Conservation (phyloP, 108 stramenopile genomes). For the Nitzschia inconspicua region DNA sequence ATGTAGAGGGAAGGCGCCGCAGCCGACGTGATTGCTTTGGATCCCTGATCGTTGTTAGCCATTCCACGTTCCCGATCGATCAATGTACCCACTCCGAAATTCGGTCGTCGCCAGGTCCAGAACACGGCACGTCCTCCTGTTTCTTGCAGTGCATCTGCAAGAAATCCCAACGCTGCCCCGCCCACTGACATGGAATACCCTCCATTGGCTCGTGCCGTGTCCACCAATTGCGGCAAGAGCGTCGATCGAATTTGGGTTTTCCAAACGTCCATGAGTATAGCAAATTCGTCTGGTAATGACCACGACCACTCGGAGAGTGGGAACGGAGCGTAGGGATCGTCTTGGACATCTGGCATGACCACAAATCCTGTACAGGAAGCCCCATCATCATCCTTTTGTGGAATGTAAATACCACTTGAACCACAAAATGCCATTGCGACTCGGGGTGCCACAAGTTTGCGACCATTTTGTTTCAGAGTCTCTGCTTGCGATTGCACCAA, state of each 20-base stretch:
- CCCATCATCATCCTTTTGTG: slow-evolving; percentile 10
- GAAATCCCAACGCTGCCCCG: slow-evolving; percentile 75
- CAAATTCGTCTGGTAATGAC: slow-evolving; percentile 28
- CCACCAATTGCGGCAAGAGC: slow-evolving; percentile 9
- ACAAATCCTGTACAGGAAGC: slow-evolving; percentile 36
- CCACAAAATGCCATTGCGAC: slow-evolving; percentile 39
- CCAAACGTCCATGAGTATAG: slow-evolving; percentile 3
- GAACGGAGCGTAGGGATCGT: slow-evolving; percentile 71
- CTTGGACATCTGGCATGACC: slow-evolving; percentile 68
- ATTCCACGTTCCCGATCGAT: slow-evolving; percentile 41
- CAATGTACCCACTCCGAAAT: slow-evolving; percentile 65
- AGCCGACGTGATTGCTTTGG: neutral
- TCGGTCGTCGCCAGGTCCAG: slow-evolving; percentile 67
- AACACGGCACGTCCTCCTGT: slow-evolving; percentile 76
- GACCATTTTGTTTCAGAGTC: slow-evolving; percentile 19
- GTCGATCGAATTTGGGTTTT: slow-evolving; percentile 28
- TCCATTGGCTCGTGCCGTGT: neutral
- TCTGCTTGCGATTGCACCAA: slow-evolving; percentile 23
- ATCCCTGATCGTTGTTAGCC: slow-evolving; percentile 10
- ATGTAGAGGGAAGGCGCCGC: slow-evolving; percentile 40
- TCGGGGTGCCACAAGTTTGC: slow-evolving; percentile 8
- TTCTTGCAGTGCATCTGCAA: slow-evolving; percentile 60
- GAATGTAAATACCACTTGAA: slow-evolving; percentile 45
- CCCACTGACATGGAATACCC: slow-evolving; percentile 41
- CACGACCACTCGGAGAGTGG: slow-evolving; percentile 60